Conservation (phyloP, 768 basidiomycete species). For the Termitomyces sp. region DNA sequence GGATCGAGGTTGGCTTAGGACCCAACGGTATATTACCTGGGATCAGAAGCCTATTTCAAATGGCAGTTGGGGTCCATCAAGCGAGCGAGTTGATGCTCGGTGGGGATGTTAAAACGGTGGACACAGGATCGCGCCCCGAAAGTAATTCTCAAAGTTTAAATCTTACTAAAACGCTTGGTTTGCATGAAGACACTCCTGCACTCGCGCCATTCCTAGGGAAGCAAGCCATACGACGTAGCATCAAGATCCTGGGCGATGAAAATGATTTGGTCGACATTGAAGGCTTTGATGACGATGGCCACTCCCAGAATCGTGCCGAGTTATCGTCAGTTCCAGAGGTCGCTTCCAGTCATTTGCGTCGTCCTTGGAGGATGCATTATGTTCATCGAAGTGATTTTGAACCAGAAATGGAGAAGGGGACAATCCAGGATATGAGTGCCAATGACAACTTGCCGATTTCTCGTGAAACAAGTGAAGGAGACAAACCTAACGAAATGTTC, state of each 20-base stretch:
- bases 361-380: conserved; percentile 12
- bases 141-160: conserved; percentile 14
- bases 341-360: not conserved
- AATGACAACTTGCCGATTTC: not conserved
- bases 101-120: not conserved
- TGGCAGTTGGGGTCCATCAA: conserved; percentile 33
- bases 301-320: not conserved
- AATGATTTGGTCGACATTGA: conserved; percentile 31
- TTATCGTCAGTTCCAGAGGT: not conserved
- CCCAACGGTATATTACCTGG: conserved; percentile 39
- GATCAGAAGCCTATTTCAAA: conserved; percentile 42
- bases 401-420: not conserved
- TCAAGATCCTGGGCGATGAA: conserved; percentile 33
- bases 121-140: not conserved
- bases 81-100: not conserved
- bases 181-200: conserved; percentile 44
- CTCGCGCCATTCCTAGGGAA: conserved; percentile 46
- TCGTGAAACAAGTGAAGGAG: not conserved
- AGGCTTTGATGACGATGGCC: conserved; percentile 5
- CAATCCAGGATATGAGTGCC: not conserved
- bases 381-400: conserved; percentile 10
- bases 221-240: conserved; percentile 31
- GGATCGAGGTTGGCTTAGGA: conserved; percentile 39
- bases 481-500: not conserved
- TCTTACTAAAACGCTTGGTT: conserved; percentile 38